Evolutionary conservation across 148 eudicot genomes (phyloP), one percentile per base, ranked within the genome.

Genomic region (Limonium bicolor): DNA sequence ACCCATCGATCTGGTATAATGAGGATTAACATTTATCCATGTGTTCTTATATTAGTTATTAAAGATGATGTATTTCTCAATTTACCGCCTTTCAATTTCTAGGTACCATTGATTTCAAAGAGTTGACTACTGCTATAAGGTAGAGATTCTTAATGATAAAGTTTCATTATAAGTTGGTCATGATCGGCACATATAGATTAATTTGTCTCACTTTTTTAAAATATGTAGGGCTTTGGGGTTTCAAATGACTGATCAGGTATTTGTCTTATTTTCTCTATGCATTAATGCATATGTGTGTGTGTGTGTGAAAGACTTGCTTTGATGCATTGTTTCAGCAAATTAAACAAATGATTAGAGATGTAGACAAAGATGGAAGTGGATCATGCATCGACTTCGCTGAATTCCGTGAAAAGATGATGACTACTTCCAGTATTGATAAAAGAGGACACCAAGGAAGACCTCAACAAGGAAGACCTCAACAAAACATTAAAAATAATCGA

Each of bases 301-400:
- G 9, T 2, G 41, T n/a, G 37, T 38, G 42, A 20, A 38, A 15
- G 20, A 14, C 20, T 38, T 3, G 16, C 4, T 38, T 21, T 41
- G 46, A 26, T 4, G 28, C 22, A 12, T 41, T 46, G 6, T 27
- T 64, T 26, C 88, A 84, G 93, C 87, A 85, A 81, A 90, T 90
- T 24, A 71, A 46, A 20, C 71, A 69, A 75, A 90, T 80, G 95
- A 90, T 90, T 66, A 87, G 93, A 11, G 95, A 84, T 46, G 97
- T 84, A 24, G 97, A 90, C 66, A 90, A 84, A 67, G 97, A 90
- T 71, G 99, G 99, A 35, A 90, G 99, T 61, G 99, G 99, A 40
- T 79, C 99, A n/a, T n/a, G n/a, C 43, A 90, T 90, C 52, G 99
- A 90, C 52, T 90, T 78, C 18, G 84, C 78, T 55, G 99, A 90